A percentile compares a stretch with the other conserved stretches of the same genome.
These are phyloP conservation scores for Lophium mytilinum DNA, from an alignment of 495 filamentous ascomycete species.

Conservation along the genomic window DNA sequence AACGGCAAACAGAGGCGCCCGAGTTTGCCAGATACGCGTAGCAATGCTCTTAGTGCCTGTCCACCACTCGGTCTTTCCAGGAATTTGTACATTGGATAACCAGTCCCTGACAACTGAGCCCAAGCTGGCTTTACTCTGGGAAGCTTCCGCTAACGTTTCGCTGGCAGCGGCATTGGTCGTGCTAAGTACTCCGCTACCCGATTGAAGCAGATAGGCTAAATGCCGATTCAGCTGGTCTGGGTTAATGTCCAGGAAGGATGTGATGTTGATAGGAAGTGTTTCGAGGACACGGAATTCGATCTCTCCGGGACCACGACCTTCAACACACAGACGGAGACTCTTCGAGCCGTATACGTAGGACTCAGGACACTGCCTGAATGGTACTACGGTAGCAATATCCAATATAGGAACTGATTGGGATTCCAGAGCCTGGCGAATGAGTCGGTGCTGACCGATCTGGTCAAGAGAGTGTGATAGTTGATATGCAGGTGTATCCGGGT, in stretches of 20 bases:
- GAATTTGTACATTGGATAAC: neutral
- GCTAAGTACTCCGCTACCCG: neutral
- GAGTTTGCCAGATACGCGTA: neutral
- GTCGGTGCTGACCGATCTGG: constrained; percentile 1
- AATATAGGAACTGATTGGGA: constrained; percentile 9
- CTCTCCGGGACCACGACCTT: constrained; percentile 7
- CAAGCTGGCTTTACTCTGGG: neutral
- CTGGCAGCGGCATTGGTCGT: neutral
- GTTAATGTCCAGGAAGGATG: constrained; percentile 13
- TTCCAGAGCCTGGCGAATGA: constrained; percentile 7
- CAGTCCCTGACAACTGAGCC: neutral
- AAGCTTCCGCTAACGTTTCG: neutral
- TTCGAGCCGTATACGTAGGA: constrained; percentile 4
- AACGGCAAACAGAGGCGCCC: neutral
- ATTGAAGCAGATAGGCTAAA: constrained; percentile 5
- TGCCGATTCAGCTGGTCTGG: constrained; percentile 23
- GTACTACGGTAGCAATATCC: constrained; percentile 10
- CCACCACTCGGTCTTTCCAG: neutral
- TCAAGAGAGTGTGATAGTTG: neutral
- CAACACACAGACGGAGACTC: constrained; percentile 15
- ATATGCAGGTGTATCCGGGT: neutral
- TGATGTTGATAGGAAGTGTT: constrained; percentile 18
- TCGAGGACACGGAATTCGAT: neutral
- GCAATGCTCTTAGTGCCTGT: neutral
- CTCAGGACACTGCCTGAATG: constrained; percentile 7